A percentile compares a stretch with the other conserved stretches of the same genome.
Conservation (phyloP, 306 rosid species). For the Alnus rubra region DNA sequence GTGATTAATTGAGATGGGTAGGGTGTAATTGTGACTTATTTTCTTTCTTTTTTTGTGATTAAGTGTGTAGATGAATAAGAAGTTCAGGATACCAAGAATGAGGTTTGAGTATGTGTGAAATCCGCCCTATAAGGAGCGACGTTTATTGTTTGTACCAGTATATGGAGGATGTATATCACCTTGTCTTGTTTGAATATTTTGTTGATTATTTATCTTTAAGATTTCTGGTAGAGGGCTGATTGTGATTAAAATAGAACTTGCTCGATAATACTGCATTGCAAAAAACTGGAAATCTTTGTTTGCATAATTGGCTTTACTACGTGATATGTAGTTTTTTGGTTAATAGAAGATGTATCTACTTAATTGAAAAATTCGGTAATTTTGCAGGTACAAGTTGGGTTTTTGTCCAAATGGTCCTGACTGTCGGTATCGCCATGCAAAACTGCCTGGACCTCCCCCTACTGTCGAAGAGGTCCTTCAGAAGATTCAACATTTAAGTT, state of each 20-base stretch:
- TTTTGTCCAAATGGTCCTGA: slow-evolving; percentile 99
- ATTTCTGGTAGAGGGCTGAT: neutral
- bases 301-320: neutral
- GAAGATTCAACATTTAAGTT: slow-evolving; percentile 88
- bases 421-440: slow-evolving; percentile 97
- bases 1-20: neutral
- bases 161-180: neutral
- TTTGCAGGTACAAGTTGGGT: slow-evolving; percentile 93
- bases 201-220: neutral
- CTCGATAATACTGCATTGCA: neutral
- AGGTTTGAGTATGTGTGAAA: neutral
- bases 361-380: slow-evolving; percentile 25
- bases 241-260: neutral
- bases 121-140: neutral
- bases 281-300: slow-evolving; percentile 4
- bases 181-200: neutral
- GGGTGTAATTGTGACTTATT: neutral
- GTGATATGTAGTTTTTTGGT: neutral
- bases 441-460: slow-evolving; percentile 94
- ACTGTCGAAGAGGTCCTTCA: slow-evolving; percentile 96
- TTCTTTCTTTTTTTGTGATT: neutral
- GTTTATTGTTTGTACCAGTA: neutral
- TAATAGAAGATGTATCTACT: slow-evolving; percentile 15
- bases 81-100: neutral
- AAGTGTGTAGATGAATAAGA: neutral